phyloP scores from a whole-genome alignment of 495 filamentous ascomycete species.

The Penicillium goetzii region DNA sequence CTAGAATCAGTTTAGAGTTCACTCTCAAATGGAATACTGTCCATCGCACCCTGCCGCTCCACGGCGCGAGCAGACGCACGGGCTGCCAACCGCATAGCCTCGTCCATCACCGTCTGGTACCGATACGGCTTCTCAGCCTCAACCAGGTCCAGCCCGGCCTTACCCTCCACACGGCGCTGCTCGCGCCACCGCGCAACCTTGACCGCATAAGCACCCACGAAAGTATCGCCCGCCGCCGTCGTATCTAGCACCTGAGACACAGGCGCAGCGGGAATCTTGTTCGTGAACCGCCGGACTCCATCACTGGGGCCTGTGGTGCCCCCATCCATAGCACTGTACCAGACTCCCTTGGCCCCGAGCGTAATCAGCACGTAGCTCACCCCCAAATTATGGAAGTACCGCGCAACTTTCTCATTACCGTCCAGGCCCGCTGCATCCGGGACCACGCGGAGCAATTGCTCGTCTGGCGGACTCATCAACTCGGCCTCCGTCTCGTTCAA shows the following conservation, averaged over 20 bases:
- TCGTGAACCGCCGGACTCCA: slow-evolving; percentile 39
- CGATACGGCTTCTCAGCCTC: slow-evolving; percentile 47
- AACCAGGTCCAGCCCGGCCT: slow-evolving; percentile 38
- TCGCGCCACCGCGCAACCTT: slow-evolving; percentile 54
- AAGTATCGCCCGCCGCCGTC: slow-evolving; percentile 93
- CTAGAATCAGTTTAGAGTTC: slow-evolving; percentile 56
- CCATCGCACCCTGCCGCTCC: slow-evolving; percentile 78
- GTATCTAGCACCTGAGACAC: slow-evolving; percentile 81
- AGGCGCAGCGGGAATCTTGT: slow-evolving; percentile 56
- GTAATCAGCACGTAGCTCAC: slow-evolving; percentile 82
- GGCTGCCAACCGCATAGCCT: slow-evolving; percentile 69
- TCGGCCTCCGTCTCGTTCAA: slow-evolving; percentile 92
- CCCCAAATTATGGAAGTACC: slow-evolving; percentile 64
- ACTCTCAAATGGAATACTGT: slow-evolving; percentile 84
- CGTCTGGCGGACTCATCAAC: slow-evolving; percentile 58
- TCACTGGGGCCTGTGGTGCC: slow-evolving; percentile 44
- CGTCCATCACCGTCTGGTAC: slow-evolving; percentile 56
- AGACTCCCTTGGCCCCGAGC: slow-evolving; percentile 74
- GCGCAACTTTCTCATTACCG: slow-evolving; percentile 53
- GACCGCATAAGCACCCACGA: slow-evolving; percentile 85
- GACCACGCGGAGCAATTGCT: slow-evolving; percentile 35
- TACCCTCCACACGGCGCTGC: slow-evolving; percentile 37
- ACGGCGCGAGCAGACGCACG: slow-evolving; percentile 76
- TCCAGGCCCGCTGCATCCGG: slow-evolving; percentile 52
- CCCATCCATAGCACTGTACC: slow-evolving; percentile 55